Evolutionary conservation across 2,329 filamentous ascomycete genomes (phyloP), one percentile per base, ranked within the genome.

Genomic region (Colletotrichum sp.): DNA sequence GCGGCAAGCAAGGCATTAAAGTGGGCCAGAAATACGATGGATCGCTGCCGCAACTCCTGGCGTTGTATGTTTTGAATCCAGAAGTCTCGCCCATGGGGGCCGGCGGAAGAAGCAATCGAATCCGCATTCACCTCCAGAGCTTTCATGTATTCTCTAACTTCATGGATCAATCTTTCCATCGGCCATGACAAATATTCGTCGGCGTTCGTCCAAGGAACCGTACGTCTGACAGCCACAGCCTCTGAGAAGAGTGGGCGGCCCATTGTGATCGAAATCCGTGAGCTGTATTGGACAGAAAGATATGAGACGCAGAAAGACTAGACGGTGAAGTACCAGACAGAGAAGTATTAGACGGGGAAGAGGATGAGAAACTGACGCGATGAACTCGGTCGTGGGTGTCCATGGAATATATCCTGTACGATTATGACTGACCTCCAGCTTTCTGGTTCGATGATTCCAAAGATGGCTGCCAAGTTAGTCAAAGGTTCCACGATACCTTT

Each of bases 71-170:
- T 6, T 0, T 4, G 9, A 4, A 49, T 49, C 39, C 39, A 49
- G 18, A 49, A 49, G 39, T 49, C 39, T n/a, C 9, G 18, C 5
- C 9, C 39, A 12, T 49, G 8, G 39, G 39, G 39, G 6, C 18
- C 9, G 39, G 8, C 8, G 9, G 39, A 44, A 44, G 18, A n/a
- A n/a, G 8, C 18, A 10, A n/a, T 44, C 0, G 39, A 10, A n/a
- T n/a, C 18, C 5, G 16, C 18, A 12, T 44, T 44, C 18, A 12
- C 9, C 39, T 49, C 39, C 9, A 49, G 5, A 1, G 39, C 39
- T 49, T 49, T 49, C 1, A 0, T 18, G 18, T 18, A n/a, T 49
- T n/a, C 39, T n/a, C 2, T 0, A 1, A n/a, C 5, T n/a, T n/a
- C 5, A 7, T n/a, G 9, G 8, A 3, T 0, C 9, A 49, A 49